A percentile compares a stretch with the other conserved stretches of the same genome.
These are phyloP conservation scores for Pleodorina starrii DNA, from an alignment of 139 green algal species.

Conservation along the genomic window DNA sequence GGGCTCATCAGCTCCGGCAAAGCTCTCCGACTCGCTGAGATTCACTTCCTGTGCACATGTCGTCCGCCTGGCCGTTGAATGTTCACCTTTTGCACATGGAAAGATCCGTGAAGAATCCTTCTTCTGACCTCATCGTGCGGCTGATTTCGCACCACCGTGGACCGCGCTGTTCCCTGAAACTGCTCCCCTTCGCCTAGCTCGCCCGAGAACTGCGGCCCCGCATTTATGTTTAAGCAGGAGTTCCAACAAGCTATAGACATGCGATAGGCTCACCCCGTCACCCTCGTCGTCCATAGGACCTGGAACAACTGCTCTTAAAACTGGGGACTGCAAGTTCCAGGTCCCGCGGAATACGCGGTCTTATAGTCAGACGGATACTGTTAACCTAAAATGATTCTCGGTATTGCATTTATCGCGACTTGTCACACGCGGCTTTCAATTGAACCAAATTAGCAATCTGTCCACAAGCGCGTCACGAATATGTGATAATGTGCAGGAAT, in stretches of 20 bases:
- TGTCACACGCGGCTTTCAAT: too few species aligned
- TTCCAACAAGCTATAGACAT: not conserved
- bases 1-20: slow-evolving; percentile 56
- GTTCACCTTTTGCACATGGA: not conserved
- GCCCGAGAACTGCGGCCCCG: not conserved
- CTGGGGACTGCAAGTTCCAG: not conserved
- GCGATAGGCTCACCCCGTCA: not conserved
- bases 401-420: too few species aligned
- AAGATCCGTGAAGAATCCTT: too few species aligned
- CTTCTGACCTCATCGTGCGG: slow-evolving; percentile 70
- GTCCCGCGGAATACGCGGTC: not conserved
- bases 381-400: not conserved
- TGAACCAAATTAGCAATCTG: not conserved
- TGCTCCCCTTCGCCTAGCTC: slow-evolving; percentile 34
- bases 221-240: not conserved
- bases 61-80: not conserved
- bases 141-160: slow-evolving; percentile 67
- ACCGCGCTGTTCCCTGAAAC: slow-evolving; percentile 47
- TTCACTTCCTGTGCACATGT: slow-evolving; percentile 66
- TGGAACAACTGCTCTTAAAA: slow-evolving; percentile 16
- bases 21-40: slow-evolving; percentile 69
- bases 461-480: not conserved
- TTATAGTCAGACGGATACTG: not conserved
- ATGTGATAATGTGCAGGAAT: not conserved
- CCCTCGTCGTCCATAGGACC: slow-evolving; percentile 37